Evolutionary conservation across 306 rosid species (phyloP).

Genomic region (Vigna trinervia): DNA sequence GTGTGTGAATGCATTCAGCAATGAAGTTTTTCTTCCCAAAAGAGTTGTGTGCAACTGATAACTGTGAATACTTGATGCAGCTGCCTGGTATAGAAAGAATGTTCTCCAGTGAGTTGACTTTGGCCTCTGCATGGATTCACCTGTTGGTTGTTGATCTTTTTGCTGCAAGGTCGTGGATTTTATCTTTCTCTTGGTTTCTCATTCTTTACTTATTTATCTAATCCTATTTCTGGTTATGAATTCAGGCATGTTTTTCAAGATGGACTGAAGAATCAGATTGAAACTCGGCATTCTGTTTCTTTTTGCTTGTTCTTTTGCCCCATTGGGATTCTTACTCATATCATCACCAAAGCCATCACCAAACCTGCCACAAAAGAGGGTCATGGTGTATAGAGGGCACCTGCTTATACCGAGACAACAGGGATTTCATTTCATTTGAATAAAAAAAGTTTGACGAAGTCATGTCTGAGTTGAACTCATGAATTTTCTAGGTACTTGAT

Average conservation of each 20-base stretch:
- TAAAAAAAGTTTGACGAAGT: background rate
- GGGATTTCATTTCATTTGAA: constrained; percentile 18
- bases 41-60: constrained; percentile 19
- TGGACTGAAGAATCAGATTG: constrained; percentile 74
- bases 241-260: constrained; percentile 83
- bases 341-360: constrained; percentile 77
- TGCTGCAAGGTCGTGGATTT: constrained; percentile 81
- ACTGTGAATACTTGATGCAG: constrained; percentile 52
- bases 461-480: constrained; percentile 26
- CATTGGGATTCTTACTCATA: constrained; percentile 83
- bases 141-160: constrained; percentile 88
- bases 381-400: constrained; percentile 47
- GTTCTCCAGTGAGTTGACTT: constrained; percentile 89
- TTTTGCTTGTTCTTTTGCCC: constrained; percentile 92
- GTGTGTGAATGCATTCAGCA: constrained; percentile 48
- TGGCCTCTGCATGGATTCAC: constrained; percentile 99
- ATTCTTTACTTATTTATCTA: constrained; percentile 37
- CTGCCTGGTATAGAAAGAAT: constrained; percentile 78
- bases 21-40: constrained; percentile 39
- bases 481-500: constrained; percentile 10
- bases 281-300: constrained; percentile 86
- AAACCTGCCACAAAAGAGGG: constrained; percentile 47
- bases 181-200: constrained; percentile 25
- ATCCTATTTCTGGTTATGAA: background rate
- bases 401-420: constrained; percentile 21